Conservation (phyloP, 352 stramenopile species). For the Globisporangium spinosum region DNA sequence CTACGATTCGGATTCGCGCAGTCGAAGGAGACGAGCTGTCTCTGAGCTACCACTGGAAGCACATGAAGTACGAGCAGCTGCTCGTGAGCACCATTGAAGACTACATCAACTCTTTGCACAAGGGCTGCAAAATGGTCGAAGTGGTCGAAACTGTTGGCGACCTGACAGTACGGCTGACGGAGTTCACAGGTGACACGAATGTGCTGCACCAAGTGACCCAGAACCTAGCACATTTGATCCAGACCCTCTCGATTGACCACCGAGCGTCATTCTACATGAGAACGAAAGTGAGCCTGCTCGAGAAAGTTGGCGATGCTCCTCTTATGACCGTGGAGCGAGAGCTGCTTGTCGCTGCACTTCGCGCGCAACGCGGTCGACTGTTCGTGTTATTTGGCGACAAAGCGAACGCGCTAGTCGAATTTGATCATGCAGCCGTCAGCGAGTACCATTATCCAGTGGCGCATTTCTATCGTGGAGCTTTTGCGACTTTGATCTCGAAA, state of each 20-base stretch:
- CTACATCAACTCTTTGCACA: constrained; percentile 66
- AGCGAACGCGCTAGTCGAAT: constrained; percentile 43
- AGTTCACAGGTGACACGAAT: constrained; percentile 57
- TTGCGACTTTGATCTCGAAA: constrained; percentile 42
- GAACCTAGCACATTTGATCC: constrained; percentile 55
- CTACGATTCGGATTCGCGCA: constrained; percentile 54
- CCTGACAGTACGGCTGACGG: constrained; percentile 56
- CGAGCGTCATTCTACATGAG: constrained; percentile 29
- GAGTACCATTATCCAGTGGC: constrained; percentile 79
- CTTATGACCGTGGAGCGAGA: constrained; percentile 40
- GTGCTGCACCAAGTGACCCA: constrained; percentile 62
- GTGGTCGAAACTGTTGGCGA: constrained; percentile 75
- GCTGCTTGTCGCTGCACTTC: constrained; percentile 49
- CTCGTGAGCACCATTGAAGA: constrained; percentile 67
- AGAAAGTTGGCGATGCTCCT: constrained; percentile 4
- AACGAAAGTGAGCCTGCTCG: background rate
- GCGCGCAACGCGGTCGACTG: constrained; percentile 58
- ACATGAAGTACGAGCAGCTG: constrained; percentile 63
- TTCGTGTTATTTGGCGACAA: constrained; percentile 59
- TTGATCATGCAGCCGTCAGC: constrained; percentile 69
- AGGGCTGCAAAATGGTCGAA: constrained; percentile 68
- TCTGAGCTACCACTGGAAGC: constrained; percentile 63
- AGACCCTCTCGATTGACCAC: constrained; percentile 41
- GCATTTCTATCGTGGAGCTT: constrained; percentile 74
- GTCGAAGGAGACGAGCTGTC: constrained; percentile 64